Percentiles rank a stretch among this genome's conserved stretches.
These are phyloP conservation scores for Chlamydomonas urium DNA, from an alignment of 139 green algal genomes.

Conservation along the genomic window DNA sequence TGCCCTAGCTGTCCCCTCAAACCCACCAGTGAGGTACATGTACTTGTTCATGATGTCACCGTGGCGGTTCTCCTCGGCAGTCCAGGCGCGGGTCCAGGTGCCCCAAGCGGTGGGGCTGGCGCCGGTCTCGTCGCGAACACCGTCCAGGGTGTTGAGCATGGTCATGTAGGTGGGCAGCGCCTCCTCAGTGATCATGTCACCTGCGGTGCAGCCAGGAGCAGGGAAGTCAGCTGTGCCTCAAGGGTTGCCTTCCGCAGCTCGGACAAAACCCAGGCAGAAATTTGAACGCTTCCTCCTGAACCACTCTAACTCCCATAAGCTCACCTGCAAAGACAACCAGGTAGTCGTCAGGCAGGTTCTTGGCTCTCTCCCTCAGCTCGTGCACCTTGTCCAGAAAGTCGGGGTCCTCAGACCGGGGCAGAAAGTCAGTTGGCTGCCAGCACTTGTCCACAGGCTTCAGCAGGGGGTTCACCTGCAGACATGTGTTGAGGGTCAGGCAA, in stretches of 20 bases:
- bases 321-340: constrained; percentile 87
- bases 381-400: constrained; percentile 90
- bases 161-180: constrained; percentile 99
- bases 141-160: constrained; percentile 99
- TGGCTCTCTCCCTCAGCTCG: constrained; percentile 78
- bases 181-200: constrained; percentile 98
- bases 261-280: too few species aligned
- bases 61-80: constrained; percentile 98
- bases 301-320: too few species aligned
- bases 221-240: too few species aligned
- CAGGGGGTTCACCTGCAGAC: constrained; percentile 71
- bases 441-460: constrained; percentile 79
- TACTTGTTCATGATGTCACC: constrained; percentile 98
- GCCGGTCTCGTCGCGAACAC: constrained; percentile 88
- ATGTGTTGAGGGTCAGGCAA: too few species aligned
- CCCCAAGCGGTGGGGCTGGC: constrained; percentile 79
- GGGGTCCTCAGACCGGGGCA: constrained; percentile 79
- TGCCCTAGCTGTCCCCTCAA: too few species aligned
- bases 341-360: constrained; percentile 89
- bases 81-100: constrained; percentile 82
- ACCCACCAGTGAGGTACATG: constrained; percentile 72
- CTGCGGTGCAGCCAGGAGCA: too few species aligned
- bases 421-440: constrained; percentile 95
- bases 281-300: too few species aligned
- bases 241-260: too few species aligned